Base-by-base conservation (phyloP, 2,329 filamentous ascomycete genomes). In the Cryoendolithus antarcticus region DNA sequence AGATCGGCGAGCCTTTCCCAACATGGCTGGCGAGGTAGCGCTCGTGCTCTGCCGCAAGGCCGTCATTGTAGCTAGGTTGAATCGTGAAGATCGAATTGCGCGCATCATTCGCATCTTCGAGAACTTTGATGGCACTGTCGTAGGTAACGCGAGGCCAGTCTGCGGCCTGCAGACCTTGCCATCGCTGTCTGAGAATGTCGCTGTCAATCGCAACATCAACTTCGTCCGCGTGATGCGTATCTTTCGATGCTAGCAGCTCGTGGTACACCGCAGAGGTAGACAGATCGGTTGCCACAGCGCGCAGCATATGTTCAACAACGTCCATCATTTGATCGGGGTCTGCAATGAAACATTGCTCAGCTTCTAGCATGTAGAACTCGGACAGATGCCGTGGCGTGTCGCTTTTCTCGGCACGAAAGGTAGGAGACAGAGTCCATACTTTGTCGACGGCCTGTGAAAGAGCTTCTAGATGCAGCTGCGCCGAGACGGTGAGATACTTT, bases 301-400 rank as follows among this genome's bases (percentile, higher is more conserved):
- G 74, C 37, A 95, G 67, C 71, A 94, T 77, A 39, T 78, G 69
- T 59, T 96, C 86, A 2, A 86, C 74, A n/a, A 89, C 61, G 41
- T 79, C 69, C 73, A 93, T 91, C 50, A 98, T 69, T 19, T 72
- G 66, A 24, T 72, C 65, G 48, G 94, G 68, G 46, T 77, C 66
- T 34, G 82, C 70, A 32, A 80, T 74, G 58, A 94, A 94, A 53
- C 77, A 80, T 57, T 88, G 68, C 61, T 98, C 91, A 10, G 80
- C 88, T 62, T 98, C 91, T 2, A 98, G 74, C 91, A 98, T 96
- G 64, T 96, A 96, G 55, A 98, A 96, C 57, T 98, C 91, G 65
- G 86, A 94, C 44, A 98, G 69, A 62, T 98, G 91, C 21, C 91
- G 78, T 4, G 86, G 80, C 0, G 91, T 96, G 55, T 96, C 88